Percentiles rank a stretch among this genome's conserved stretches.
These are phyloP conservation scores for Lantana camara DNA, from an alignment of 257 asterid genomes.

Conservation along the genomic window DNA sequence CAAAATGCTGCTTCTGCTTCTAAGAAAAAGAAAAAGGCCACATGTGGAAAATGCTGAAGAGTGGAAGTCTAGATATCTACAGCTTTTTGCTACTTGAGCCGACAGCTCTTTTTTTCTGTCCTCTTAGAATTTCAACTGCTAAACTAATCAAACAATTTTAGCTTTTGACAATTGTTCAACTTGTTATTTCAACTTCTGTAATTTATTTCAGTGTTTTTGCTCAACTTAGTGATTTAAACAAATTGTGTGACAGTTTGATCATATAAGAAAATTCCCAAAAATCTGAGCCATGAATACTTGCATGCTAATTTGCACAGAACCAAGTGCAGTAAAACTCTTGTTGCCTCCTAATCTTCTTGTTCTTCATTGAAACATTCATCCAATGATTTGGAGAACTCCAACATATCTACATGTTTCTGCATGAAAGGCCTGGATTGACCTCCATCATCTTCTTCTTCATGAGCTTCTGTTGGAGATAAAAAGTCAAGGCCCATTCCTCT, in stretches of 20 bases:
- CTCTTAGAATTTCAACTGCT: too few relatives aligned
- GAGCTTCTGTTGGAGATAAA: conserved; percentile 48
- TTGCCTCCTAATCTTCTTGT: conserved; percentile 30
- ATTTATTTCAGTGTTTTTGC: neutral
- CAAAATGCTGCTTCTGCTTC: neutral
- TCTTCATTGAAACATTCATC: conserved; percentile 65
- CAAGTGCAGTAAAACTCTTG: neutral
- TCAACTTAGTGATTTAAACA: too few relatives aligned
- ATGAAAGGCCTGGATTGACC: conserved; percentile 4
- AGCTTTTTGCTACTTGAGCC: too few relatives aligned
- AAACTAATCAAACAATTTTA: too few relatives aligned
- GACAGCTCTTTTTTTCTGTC: too few relatives aligned
- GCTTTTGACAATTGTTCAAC: neutral
- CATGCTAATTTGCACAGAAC: too few relatives aligned
- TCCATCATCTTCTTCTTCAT: conserved; percentile 24
- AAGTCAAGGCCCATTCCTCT: conserved; percentile 77
- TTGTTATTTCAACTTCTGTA: neutral
- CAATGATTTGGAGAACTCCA: conserved; percentile 52
- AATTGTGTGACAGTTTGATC: too few relatives aligned
- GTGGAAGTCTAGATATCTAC: too few relatives aligned
- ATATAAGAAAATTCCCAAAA: too few relatives aligned
- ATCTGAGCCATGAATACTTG: too few relatives aligned
- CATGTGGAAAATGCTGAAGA: conserved; percentile 1
- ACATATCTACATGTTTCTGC: conserved; percentile 37
- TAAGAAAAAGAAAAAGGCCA: conserved; percentile 8